Base-by-base conservation (phyloP, 1,284 basidiomycete species). In the Microbotryum violaceum region DNA sequence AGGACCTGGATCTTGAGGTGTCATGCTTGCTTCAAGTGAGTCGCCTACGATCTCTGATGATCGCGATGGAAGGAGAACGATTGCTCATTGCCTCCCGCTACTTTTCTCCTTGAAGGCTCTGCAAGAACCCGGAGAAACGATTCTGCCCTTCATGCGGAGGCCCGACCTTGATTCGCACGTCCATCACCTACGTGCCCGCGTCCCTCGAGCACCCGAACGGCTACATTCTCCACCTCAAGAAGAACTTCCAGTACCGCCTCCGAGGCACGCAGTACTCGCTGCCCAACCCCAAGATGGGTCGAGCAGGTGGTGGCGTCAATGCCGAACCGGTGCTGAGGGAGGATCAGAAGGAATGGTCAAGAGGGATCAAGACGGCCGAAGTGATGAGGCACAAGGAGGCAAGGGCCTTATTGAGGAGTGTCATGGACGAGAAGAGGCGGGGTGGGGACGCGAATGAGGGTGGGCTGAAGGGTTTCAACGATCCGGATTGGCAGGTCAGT, bases 11-110 rank as follows among this genome's bases (percentile, higher is more conserved):
- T 97, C 1, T 78, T 98, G 67, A 80, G 96, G 61, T 99, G 96
- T 77, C 96, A 99, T 78, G 96, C 92, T 20, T 99, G 96, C 78
- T 97, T 93, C 83, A 97, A 97, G 92, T 97, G 73, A 77, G 90
- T 81, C n/a, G 33, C 12, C 27, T 31, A 31, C 31, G 31, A 31
- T 31, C 31, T 10, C 7, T 29, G 42, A 57, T 48, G 29, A 59
- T 57, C 55, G 31, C 1, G 9, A 31, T 14, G 47, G 23, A 9
- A 31, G 9, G 31, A 31, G 31, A 31, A 31, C 31, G 31, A 3
- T 52, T 16, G 3, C 8, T 47, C 9, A 4, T 29, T 10, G 47
- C 12, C 18, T 29, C 23, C 61, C 21, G 42, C n/a, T 20, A 3
- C 25, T 47, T n/a, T 12, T 5, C 6, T n/a, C 48, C 6, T 21